Evolutionary conservation across 805 yeast species (phyloP), one percentile per base, ranked within the genome.

Genomic region (Phaffomyces thermotolerans): DNA sequence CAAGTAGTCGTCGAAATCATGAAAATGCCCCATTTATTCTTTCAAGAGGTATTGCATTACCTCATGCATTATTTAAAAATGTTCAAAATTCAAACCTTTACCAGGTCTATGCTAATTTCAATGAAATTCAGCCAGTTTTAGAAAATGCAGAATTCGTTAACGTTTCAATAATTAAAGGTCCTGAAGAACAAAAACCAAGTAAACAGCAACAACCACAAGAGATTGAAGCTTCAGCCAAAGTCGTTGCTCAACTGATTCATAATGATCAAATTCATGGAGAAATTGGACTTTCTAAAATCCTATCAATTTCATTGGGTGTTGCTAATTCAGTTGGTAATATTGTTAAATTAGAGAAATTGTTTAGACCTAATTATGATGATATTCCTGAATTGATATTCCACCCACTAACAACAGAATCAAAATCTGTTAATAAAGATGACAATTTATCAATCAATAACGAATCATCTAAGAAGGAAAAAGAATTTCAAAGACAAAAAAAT

Each of bases 281-380:
- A 25, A 75, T 73, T 9, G 83, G 78, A 0, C 52, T 85, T 9
- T 79, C 89, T 1, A 55, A 58, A 15, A 62, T 72, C 4, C 63
- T 84, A 31, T 71, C 85, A 0, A 62, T 71, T 18, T 79, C 89
- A 0, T 65, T 86, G 23, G 77, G 79, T 1, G 62, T 78, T 1
- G 73, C 72, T 30, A 56, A 58, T 7, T 52, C 67, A 1, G 66
- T 77, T 8, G 91, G 90, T 0, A 68, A 71, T 45, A 63, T 77
- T 25, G 62, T 84, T 4, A 65, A 73, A 4, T 49, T 87, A 8
- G 79, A 77, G 34, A 56, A 50, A 10, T 67, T 79, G 0, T 46
- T 61, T 6, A 61, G 56, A 23, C 66, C 72, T 7, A 13, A 52
- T 40, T 38, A 43, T 41, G 47, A 58, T 6, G 66, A 61, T 46